phyloP scores from a whole-genome alignment of 371 early-diverging fungal genomes.

The Apophysomyces variabilis region DNA sequence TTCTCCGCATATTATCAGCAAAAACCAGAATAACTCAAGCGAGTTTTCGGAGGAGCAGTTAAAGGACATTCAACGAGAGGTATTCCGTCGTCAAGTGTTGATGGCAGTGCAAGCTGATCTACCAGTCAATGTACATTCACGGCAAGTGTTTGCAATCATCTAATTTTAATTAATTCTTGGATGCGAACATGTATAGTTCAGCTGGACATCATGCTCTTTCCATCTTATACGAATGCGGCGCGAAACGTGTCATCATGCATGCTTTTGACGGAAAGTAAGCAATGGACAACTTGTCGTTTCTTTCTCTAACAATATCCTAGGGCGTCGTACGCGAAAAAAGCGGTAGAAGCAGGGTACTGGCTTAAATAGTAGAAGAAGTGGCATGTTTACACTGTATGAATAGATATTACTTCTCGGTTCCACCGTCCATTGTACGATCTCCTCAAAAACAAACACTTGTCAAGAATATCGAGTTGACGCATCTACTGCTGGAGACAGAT shows the following conservation, averaged over 20 bases:
- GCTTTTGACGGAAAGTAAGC: conserved; percentile 71
- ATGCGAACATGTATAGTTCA: conserved; percentile 23
- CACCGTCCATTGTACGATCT: conserved; percentile 59
- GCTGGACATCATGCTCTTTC: conserved; percentile 75
- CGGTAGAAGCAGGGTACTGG: conserved; percentile 42
- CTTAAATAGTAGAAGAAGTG: neutral
- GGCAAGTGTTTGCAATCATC: conserved; percentile 23
- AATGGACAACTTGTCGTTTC: neutral
- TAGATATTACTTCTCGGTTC: conserved; percentile 60
- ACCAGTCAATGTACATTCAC: conserved; percentile 72
- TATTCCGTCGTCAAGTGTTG: conserved; percentile 58
- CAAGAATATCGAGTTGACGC: conserved; percentile 51
- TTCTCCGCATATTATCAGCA: conserved; percentile 59
- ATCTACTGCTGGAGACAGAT: conserved; percentile 72
- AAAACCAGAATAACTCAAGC: conserved; percentile 24
- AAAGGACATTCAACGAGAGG: conserved; percentile 57
- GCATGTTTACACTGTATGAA: neutral
- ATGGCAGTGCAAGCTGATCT: conserved; percentile 57
- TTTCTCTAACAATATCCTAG: conserved; percentile 9
- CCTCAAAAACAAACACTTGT: conserved; percentile 56
- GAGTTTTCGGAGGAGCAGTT: conserved; percentile 40
- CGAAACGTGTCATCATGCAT: conserved; percentile 62
- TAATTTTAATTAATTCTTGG: neutral
- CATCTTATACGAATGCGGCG: conserved; percentile 54
- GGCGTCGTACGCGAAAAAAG: conserved; percentile 51